Evolutionary conservation across 176 grass and related monocot genomes (phyloP).

Genomic region (Cenchrus americanus): DNA sequence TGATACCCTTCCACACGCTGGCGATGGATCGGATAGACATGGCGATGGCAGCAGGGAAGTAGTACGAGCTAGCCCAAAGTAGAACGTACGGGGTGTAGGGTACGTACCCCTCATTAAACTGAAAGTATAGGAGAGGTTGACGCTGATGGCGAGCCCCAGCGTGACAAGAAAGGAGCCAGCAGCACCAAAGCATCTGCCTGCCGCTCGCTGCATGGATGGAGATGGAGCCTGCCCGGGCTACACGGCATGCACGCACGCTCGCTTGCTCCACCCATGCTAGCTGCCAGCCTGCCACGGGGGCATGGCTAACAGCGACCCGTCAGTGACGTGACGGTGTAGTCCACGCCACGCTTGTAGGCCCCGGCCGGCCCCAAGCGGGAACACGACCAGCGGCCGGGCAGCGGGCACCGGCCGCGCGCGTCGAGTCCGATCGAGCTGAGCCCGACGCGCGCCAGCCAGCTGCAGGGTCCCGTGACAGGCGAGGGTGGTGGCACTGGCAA

Average conservation of each 20-base stretch:
- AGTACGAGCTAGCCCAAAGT: neutral
- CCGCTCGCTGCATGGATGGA: too few relatives aligned
- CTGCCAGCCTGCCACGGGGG: constrained; percentile 8
- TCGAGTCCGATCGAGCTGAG: neutral
- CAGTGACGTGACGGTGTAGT: constrained; percentile 34
- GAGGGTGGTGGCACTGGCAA: neutral
- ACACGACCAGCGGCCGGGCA: too few relatives aligned
- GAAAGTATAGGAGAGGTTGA: neutral
- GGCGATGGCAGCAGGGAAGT: too few relatives aligned
- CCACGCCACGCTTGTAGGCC: constrained; percentile 34
- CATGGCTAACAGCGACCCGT: neutral
- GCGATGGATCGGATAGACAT: too few relatives aligned
- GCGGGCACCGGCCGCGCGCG: neutral
- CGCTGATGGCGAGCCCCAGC: neutral
- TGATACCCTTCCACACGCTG: too few relatives aligned
- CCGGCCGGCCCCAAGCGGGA: neutral
- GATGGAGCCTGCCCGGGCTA: too few relatives aligned
- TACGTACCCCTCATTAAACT: neutral
- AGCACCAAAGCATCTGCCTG: neutral
- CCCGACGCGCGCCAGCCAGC: neutral
- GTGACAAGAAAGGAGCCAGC: neutral
- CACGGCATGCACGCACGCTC: neutral
- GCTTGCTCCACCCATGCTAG: neutral
- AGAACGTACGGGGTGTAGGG: neutral
- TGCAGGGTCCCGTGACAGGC: neutral